Conservation (phyloP, 2,329 filamentous ascomycete genomes). For the Nemania sp. region DNA sequence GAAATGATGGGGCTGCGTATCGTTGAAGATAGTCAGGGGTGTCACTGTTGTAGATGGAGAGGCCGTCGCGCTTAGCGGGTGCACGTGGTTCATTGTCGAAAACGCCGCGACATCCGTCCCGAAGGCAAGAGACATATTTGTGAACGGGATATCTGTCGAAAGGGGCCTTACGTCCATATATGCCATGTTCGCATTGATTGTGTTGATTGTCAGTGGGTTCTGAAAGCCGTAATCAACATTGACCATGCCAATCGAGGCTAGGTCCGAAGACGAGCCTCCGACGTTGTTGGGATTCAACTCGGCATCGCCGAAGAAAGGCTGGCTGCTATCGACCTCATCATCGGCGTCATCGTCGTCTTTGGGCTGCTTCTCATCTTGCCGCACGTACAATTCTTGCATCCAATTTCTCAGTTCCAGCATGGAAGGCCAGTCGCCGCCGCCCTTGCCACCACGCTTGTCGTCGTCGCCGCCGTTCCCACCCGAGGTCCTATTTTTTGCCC, state of each 20-base stretch:
- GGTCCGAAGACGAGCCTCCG: conserved; percentile 31
- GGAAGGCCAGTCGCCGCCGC: conserved; percentile 58
- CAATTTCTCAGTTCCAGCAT: conserved; percentile 64
- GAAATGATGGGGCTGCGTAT: conserved; percentile 27
- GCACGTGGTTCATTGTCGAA: conserved; percentile 32
- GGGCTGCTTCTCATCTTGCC: conserved; percentile 38
- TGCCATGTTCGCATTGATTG: conserved; percentile 29
- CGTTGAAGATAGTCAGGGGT: conserved; percentile 35
- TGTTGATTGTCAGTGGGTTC: conserved; percentile 28
- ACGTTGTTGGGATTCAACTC: conserved; percentile 31
- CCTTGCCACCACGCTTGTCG: conserved; percentile 60
- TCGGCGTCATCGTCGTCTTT: conserved; percentile 46
- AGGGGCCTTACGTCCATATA: conserved; percentile 36
- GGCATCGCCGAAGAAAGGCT: conserved; percentile 33
- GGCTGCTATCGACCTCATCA: conserved; percentile 45
- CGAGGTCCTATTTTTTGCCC: conserved; percentile 49
- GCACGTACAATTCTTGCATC: conserved; percentile 59
- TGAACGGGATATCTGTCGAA: conserved; percentile 40
- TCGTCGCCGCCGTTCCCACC: conserved; percentile 42
- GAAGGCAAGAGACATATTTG: conserved; percentile 32
- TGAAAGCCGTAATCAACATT: conserved; percentile 32
- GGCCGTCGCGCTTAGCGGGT: conserved; percentile 35
- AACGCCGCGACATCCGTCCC: conserved; percentile 29
- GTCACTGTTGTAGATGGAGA: conserved; percentile 39
- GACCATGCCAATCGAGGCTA: conserved; percentile 16